These are phyloP conservation scores for Cylindrotheca closterium DNA, from an alignment of 108 stramenopile species.

Conservation along the genomic window DNA sequence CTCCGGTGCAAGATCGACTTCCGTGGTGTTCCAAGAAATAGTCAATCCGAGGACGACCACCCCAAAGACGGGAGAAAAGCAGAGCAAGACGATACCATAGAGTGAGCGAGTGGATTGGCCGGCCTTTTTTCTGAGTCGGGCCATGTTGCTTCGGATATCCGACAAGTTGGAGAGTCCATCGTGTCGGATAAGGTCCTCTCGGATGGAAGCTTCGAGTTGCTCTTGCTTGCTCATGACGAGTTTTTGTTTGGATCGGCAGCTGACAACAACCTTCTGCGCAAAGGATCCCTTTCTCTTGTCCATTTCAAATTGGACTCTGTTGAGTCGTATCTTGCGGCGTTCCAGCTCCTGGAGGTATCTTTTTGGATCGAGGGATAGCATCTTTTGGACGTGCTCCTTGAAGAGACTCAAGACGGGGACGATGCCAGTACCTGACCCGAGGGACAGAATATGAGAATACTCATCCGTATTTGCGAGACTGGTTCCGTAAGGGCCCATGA, in stretches of 20 bases:
- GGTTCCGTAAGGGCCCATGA: constrained; percentile 52
- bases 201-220: no score
- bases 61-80: constrained; percentile 24
- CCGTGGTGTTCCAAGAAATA: constrained; percentile 39
- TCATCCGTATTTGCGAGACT: constrained; percentile 19
- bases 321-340: constrained; percentile 9
- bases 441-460: constrained; percentile 34
- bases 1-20: constrained; percentile 11
- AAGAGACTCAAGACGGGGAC: constrained; percentile 41
- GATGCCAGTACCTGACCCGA: constrained; percentile 48
- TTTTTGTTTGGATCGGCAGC: no score
- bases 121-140: constrained; percentile 9
- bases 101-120: constrained; percentile 17
- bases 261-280: no score
- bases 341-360: constrained; percentile 18
- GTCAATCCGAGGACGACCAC: constrained; percentile 24
- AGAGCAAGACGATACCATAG: constrained; percentile 29
- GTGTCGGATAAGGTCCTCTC: no score
- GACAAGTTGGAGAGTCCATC: no score
- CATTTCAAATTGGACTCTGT: constrained; percentile 2
- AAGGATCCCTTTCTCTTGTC: no score
- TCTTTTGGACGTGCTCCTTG: constrained; percentile 34
- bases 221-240: no score
- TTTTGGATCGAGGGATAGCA: constrained; percentile 25
- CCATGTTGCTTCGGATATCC: no score